phyloP scores from a whole-genome alignment of 306 rosid genomes.

The Malus fusca region DNA sequence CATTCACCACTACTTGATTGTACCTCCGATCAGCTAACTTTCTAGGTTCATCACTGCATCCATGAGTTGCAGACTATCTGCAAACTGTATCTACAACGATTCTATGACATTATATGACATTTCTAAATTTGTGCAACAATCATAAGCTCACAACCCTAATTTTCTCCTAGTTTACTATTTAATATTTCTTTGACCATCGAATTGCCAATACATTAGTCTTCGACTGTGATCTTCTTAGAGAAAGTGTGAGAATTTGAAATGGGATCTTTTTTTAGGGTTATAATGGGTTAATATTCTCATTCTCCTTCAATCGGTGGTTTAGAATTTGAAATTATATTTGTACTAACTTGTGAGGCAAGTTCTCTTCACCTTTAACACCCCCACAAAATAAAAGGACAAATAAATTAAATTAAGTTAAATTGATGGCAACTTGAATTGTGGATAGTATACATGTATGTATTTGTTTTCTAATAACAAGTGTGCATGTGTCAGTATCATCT shows the following conservation, averaged over 20 bases:
- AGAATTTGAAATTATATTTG: neutral
- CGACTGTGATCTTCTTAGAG: neutral
- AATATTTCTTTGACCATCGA: neutral
- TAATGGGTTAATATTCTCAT: neutral
- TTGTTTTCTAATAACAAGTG: neutral
- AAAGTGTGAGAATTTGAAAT: neutral
- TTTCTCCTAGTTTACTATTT: neutral
- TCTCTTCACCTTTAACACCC: neutral
- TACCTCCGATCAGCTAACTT: no score
- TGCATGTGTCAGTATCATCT: neutral
- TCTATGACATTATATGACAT: neutral
- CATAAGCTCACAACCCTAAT: neutral
- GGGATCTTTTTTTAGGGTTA: neutral
- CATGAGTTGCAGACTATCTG: neutral
- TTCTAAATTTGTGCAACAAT: neutral
- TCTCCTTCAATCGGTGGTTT: neutral
- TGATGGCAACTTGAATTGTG: neutral
- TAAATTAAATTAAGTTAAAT: neutral
- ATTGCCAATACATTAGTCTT: neutral
- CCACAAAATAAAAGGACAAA: neutral
- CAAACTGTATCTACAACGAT: neutral
- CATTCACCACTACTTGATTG: no score
- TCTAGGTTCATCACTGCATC: no score
- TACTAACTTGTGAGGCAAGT: neutral
- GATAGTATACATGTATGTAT: neutral